Percentiles rank a stretch among this genome's conserved stretches.
Conservation (phyloP, 1,139 yeast species). For the Candida tropicalis region DNA sequence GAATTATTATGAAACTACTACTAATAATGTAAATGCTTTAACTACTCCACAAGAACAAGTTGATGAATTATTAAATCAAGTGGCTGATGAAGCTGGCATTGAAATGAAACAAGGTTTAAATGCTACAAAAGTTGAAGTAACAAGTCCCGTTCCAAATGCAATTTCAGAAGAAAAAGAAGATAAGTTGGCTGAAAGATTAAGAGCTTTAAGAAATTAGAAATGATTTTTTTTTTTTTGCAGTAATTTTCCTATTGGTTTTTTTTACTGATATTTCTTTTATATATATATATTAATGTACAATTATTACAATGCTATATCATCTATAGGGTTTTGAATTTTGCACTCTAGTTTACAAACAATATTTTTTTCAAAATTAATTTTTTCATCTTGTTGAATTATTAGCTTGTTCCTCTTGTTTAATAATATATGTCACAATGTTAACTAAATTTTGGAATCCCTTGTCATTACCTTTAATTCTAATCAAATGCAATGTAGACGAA, state of each 20-base stretch:
- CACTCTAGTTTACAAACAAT: conserved; percentile 2
- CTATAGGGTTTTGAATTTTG: neutral
- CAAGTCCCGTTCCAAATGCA: conserved; percentile 41
- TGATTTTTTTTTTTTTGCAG: neutral
- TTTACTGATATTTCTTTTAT: neutral
- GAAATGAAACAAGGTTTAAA: conserved; percentile 83
- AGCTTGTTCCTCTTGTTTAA: conserved; percentile 39
- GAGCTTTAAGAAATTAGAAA: conserved; percentile 59
- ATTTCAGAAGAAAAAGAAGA: conserved; percentile 81
- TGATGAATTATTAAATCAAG: conserved; percentile 85
- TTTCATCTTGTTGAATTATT: conserved; percentile 22
- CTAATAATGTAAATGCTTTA: conserved; percentile 85
- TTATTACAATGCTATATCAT: conserved; percentile 1
- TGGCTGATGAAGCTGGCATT: conserved; percentile 97
- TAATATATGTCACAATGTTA: conserved; percentile 45
- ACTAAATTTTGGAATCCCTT: conserved; percentile 61
- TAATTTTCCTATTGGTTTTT: too few species aligned
- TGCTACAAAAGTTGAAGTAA: conserved; percentile 52
- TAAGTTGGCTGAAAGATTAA: conserved; percentile 78
- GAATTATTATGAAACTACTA: conserved; percentile 88
- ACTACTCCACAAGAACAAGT: conserved; percentile 96
- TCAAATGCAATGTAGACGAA: conserved; percentile 54
- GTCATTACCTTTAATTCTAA: conserved; percentile 67
- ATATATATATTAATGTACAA: neutral
- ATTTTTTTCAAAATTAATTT: too few species aligned